Evolutionary conservation across 257 asterid genomes (phyloP).

Genomic region (Avicennia marina): DNA sequence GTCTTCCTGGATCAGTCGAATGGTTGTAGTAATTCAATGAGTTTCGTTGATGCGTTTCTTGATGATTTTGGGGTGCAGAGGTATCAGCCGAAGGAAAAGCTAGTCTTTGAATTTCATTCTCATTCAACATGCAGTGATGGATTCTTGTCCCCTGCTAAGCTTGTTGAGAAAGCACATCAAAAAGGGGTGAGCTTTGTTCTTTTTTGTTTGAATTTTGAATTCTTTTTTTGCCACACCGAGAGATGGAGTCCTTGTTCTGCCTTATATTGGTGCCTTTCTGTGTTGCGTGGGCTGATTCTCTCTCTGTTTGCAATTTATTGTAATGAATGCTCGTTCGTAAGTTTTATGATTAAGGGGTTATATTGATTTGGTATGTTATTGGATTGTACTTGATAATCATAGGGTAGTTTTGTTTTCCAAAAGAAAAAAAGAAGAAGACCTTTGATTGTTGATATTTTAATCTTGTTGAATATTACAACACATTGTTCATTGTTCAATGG

Average conservation of each 20-base stretch:
- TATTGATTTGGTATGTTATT: background rate
- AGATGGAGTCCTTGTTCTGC: no score
- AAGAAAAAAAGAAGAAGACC: no score
- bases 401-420: background rate
- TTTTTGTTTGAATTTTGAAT: background rate
- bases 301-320: background rate
- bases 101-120: conserved; percentile 77
- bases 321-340: background rate
- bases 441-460: background rate
- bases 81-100: conserved; percentile 71
- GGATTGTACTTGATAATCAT: background rate
- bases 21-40: conserved; percentile 8
- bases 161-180: conserved; percentile 92
- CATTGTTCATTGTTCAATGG: conserved; percentile 10
- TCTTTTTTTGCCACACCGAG: background rate
- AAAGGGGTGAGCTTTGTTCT: conserved; percentile 58
- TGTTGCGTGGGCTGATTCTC: conserved; percentile 17
- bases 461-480: background rate
- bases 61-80: conserved; percentile 77
- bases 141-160: conserved; percentile 85
- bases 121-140: conserved; percentile 95
- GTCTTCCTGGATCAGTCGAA: conserved; percentile 62
- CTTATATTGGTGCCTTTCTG: background rate
- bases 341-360: background rate
- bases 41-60: conserved; percentile 26